Evolutionary conservation across 2,329 filamentous ascomycete species (phyloP), one percentile per base, ranked within the genome.

Genomic region (Monosporascus sp.): DNA sequence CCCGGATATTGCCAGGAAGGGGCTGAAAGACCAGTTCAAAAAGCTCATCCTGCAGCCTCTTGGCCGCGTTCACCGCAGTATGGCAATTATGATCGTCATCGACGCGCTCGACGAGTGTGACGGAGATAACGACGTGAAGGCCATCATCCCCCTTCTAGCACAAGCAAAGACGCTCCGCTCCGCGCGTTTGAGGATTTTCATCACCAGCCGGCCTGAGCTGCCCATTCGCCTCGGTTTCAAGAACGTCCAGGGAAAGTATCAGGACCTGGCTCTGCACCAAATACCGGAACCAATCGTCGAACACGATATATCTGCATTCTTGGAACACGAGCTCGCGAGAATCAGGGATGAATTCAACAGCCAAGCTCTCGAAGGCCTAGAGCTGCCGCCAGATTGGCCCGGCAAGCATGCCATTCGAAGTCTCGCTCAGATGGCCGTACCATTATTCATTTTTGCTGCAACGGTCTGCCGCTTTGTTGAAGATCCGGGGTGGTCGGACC

Each of bases 201-300:
- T 78, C 0, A 77, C 74, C 0, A 77, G 73, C 45, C 63, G 75
- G 11, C 74, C 74, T 0, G 70, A 77, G 22, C 51, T 73, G 2
- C 65, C 67, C 0, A 65, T 76, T 22, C 67, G 70, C 0, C 58
- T 71, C 11, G 68, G 70, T 0, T 76, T 78, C 40, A 51, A 52
- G 0, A 8, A 59, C 1, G 59, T 72, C 5, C 16, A 58, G 3
- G 64, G 62, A 37, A 63, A 37, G 0, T 68, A 64, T 52, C 60
- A 68, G 48, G 59, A 65, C 47, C 31, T 74, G 1, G 50, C 65
- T 2, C 68, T 78, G 3, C 71, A 77, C 20, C 56, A 74, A 8
- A 65, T 75, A 20, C 53, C 63, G 0, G 14, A 56, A 14, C 24
- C 48, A 0, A 49, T 66, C 1, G 62, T 77, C 3, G 53, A 68